Conservation (phyloP, 495 filamentous ascomycete species). For the Neurospora pannonica region DNA sequence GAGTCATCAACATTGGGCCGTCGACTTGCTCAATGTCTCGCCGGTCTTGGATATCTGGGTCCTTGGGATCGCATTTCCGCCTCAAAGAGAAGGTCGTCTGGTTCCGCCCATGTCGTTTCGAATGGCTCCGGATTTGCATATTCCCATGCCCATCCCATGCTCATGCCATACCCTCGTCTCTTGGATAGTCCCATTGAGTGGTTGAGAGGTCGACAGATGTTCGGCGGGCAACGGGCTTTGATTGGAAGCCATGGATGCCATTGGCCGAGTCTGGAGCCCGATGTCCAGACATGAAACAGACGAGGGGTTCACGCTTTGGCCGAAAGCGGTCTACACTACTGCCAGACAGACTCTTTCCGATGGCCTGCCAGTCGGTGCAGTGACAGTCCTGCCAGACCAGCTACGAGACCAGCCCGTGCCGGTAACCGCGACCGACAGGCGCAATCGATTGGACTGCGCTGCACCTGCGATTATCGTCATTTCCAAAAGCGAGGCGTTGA, state of each 20-base stretch:
- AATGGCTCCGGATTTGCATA: background rate
- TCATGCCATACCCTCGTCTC: conserved; percentile 1
- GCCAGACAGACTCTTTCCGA: background rate
- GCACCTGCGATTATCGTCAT: background rate
- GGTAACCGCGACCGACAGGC: background rate
- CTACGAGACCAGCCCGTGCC: background rate
- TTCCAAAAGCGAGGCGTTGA: background rate
- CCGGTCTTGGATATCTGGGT: background rate
- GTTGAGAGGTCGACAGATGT: conserved; percentile 14
- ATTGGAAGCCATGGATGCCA: conserved; percentile 8
- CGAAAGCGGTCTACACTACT: conserved; percentile 9
- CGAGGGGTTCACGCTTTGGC: conserved; percentile 21
- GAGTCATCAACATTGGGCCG: background rate
- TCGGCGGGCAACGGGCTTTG: background rate
- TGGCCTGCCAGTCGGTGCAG: background rate
- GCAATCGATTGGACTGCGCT: background rate
- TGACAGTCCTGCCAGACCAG: background rate
- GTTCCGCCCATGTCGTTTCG: background rate
- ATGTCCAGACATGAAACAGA: conserved; percentile 31
- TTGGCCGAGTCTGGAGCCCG: conserved; percentile 21
- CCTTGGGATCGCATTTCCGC: background rate
- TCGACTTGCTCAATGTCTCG: background rate
- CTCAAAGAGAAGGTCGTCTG: background rate
- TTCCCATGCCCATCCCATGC: background rate
- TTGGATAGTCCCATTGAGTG: conserved; percentile 24